Evolutionary conservation across 805 yeast species (phyloP), one percentile per base, ranked within the genome.

Genomic region (Torulaspora quercuum): DNA sequence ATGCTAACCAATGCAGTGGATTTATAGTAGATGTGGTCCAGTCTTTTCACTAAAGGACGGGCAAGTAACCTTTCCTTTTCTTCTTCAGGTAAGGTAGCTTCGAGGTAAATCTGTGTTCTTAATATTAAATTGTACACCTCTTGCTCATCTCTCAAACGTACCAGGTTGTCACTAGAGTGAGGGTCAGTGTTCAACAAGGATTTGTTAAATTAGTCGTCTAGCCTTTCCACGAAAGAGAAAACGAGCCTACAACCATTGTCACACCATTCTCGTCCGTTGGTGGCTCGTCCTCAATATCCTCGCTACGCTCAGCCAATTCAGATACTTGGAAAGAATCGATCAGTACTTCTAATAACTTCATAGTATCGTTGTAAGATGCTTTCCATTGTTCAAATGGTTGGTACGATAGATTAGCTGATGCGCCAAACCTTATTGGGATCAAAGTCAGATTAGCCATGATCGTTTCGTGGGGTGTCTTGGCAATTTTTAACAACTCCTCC

Each of bases 21-120:
- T 69, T 92, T 92, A 78, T 79, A 92, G 70, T 92, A 92, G 44
- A 92, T 73, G 66, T 86, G 95, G 55, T 90, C 96, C 54, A 92
- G 69, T 68, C 98, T 78, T 60, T 92, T 81, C 35, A 80, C 70
- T 30, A 87, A 70, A 31, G 87, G 73, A 62, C 97, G 78, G 18
- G 84, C 75, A 49, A 84, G 69, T 51, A 76, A 80, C 52, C 73
- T 79, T 45, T 73, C 76, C 15, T 65, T 60, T 45, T 63, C 66
- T 15, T 50, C 57, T 37, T 66, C 66, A 25, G 79, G 68, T 41
- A 75, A 67, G 35, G 75, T 75, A 24, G 69, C 59, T 65, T 90
- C 97, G 59, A 82, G 73, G 66, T 92, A 90, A 45, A 83, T 63
- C 69, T 92, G 98, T 16, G 87, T 78, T 56, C 95, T 80, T 44